These are phyloP conservation scores for Tetraselmis striata DNA, from an alignment of 139 green algal genomes.

Conservation along the genomic window DNA sequence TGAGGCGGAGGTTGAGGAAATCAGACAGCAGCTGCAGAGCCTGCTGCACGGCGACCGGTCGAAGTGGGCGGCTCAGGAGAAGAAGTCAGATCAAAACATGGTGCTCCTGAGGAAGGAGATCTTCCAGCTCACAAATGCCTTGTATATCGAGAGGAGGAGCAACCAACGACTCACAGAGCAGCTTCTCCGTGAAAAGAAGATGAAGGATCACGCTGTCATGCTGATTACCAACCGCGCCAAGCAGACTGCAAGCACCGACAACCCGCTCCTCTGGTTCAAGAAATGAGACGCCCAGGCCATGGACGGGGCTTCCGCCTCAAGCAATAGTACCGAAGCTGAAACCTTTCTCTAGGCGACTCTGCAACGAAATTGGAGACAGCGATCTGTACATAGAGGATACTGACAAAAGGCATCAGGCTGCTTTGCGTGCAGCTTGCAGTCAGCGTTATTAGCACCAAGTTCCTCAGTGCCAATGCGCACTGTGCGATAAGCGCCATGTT, in stretches of 20 bases:
- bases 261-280: background rate
- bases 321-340: too few species aligned
- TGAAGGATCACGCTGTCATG: background rate
- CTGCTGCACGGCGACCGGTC: background rate
- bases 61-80: background rate
- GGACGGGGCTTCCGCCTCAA: too few species aligned
- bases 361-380: too few species aligned
- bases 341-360: too few species aligned
- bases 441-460: too few species aligned
- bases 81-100: background rate
- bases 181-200: background rate
- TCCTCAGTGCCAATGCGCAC: too few species aligned
- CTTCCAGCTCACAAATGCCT: background rate
- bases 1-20: background rate
- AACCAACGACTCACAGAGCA: background rate
- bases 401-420: too few species aligned
- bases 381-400: too few species aligned
- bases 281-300: background rate
- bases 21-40: background rate
- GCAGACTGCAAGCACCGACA: background rate
- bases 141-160: background rate
- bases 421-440: too few species aligned
- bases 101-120: background rate
- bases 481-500: too few species aligned
- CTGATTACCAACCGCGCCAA: background rate